A percentile compares a stretch with the other conserved stretches of the same genome.
phyloP scores from a whole-genome alignment of 192 early-diverging fungal species.

The Rhizophagus sp. region DNA sequence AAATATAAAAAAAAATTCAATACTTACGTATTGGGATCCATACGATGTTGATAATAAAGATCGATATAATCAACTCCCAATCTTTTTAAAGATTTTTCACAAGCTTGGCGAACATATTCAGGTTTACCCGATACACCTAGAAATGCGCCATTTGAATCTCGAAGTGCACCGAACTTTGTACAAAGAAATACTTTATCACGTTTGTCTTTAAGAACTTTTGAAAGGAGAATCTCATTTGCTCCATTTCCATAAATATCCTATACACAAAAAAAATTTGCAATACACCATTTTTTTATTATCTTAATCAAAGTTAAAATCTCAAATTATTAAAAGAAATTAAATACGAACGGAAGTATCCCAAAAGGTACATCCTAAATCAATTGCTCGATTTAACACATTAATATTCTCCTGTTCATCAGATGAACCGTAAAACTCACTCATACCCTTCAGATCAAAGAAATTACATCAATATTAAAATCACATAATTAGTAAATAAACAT shows the following conservation, averaged over 20 bases:
- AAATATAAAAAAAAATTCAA: too few species aligned
- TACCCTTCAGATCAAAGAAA: not conserved
- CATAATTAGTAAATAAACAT: not conserved
- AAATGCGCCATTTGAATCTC: not conserved
- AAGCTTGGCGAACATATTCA: slow-evolving; percentile 48
- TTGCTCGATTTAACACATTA: slow-evolving; percentile 45
- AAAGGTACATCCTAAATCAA: slow-evolving; percentile 52
- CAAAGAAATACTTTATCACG: slow-evolving; percentile 57
- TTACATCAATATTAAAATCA: not conserved
- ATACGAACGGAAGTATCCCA: slow-evolving; percentile 53
- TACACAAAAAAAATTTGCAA: not conserved
- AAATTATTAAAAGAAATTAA: too few species aligned
- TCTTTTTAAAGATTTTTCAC: slow-evolving; percentile 32
- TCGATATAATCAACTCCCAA: slow-evolving; percentile 40
- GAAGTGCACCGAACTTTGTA: slow-evolving; percentile 61
- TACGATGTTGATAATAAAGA: slow-evolving; percentile 41
- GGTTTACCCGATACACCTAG: slow-evolving; percentile 39
- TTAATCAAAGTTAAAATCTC: not conserved
- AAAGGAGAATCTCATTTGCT: slow-evolving; percentile 56
- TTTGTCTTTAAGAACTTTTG: slow-evolving; percentile 47
- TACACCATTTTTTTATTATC: too few species aligned
- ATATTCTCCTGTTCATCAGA: slow-evolving; percentile 39
- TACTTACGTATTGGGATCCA: slow-evolving; percentile 35
- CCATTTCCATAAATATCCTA: slow-evolving; percentile 57
- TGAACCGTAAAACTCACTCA: slow-evolving; percentile 43